Base-by-base conservation (phyloP, 2,329 filamentous ascomycete genomes). In the Alternaria infectoria region DNA sequence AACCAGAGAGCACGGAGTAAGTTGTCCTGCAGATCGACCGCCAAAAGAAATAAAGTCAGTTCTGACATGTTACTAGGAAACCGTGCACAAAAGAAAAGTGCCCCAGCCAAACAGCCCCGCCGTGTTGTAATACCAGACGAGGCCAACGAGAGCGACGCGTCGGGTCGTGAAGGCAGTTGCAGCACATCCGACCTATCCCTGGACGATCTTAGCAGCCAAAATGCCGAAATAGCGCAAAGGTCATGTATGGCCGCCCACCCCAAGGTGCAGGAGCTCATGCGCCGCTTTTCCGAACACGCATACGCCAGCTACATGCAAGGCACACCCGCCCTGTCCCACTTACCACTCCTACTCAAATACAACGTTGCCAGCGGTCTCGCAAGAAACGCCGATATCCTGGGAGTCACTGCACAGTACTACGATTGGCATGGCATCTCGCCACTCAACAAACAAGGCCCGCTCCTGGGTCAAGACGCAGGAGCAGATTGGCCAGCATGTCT, bases 241-340 rank as follows among this genome's bases (percentile, higher is more conserved):
- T 8, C 11, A 40, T 69, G 59, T 58, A 52, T 67, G 32, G 43
- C 57, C 6, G 36, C 28, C 5, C 23, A 56, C 26, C 66, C 64
- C 7, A 50, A 60, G n/a, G 62, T 69, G 25, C 59, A 58, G 32
- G 60, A 49, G 5, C 40, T 67, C 6, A 70, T 70, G 57, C 28
- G 49, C 6, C 63, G 57, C n/a, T 69, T 72, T 17, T 61, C 68
- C 30, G 51, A 68, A 30, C 67, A 72, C 30, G 68, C 68, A 40
- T 65, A 67, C 40, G 25, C 47, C n/a, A 67, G 67, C n/a, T 69
- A 70, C 47, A 51, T 63, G 54, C 64, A 64, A 57, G 69, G 65
- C 10, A 45, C 59, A 25, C 68, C 68, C 12, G 52, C 54, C 2
- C 7, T 68, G 7, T 43, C 58, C 6, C 68, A 72, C 44, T 44